phyloP scores from a whole-genome alignment of 371 early-diverging fungal genomes.

The Coemansia sp. region DNA sequence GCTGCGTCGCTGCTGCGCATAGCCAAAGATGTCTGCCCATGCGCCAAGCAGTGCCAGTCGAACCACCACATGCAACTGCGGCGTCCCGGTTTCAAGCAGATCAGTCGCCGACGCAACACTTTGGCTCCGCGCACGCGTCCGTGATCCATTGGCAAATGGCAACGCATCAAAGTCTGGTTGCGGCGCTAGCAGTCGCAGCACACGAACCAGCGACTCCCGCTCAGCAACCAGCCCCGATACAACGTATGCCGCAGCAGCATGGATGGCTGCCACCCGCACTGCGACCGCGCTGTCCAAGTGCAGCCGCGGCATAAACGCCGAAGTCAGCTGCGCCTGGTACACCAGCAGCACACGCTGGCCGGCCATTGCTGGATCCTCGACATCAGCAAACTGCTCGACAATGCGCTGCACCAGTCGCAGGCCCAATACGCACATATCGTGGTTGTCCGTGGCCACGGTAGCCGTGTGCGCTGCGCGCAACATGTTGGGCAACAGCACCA shows the following conservation, averaged over 20 bases:
- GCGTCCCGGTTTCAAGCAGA: background rate
- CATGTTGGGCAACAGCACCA: conserved; percentile 29
- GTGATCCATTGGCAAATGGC: background rate
- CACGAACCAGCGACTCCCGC: conserved; percentile 17
- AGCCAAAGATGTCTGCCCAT: conserved; percentile 21
- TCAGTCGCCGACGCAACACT: background rate
- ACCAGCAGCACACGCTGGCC: conserved; percentile 27
- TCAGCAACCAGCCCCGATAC: conserved; percentile 27
- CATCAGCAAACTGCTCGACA: conserved; percentile 26
- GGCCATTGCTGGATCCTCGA: conserved; percentile 42
- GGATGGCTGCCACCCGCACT: conserved; percentile 21
- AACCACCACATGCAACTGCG: conserved; percentile 20
- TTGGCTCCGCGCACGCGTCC: background rate
- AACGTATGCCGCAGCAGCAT: conserved; percentile 29
- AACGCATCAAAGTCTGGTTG: conserved; percentile 12
- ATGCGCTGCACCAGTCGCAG: conserved; percentile 34
- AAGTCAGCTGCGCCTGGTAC: conserved; percentile 48
- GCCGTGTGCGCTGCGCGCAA: conserved; percentile 43
- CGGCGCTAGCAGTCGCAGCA: conserved; percentile 40
- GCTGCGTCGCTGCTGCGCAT: conserved; percentile 1
- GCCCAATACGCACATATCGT: conserved; percentile 26
- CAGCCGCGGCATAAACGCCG: conserved; percentile 41
- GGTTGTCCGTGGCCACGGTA: conserved; percentile 5
- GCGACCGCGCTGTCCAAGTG: background rate
- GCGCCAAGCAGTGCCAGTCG: conserved; percentile 19